A percentile compares a stretch with the other conserved stretches of the same genome.
Conservation (phyloP, 306 rosid species). For the Prunus mume region DNA sequence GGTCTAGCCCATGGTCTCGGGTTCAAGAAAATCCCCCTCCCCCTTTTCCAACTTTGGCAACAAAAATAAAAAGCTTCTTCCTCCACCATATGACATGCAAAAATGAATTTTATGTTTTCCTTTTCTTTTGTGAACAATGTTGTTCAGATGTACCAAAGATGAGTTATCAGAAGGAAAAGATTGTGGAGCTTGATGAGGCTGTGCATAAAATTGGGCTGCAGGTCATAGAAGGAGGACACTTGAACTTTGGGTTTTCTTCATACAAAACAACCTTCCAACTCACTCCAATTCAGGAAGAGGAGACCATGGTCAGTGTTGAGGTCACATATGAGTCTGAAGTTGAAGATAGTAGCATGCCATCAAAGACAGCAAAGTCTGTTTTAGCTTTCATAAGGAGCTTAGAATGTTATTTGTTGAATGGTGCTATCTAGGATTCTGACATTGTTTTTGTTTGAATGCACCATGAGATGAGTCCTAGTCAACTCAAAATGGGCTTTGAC, state of each 20-base stretch:
- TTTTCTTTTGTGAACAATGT: background rate
- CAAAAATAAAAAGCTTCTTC: too few species aligned
- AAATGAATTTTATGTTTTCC: background rate
- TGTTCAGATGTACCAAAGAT: conserved; percentile 15
- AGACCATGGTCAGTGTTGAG: conserved; percentile 48
- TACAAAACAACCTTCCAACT: conserved; percentile 50
- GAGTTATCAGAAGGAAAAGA: conserved; percentile 50
- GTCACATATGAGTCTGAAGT: conserved; percentile 42
- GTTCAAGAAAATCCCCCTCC: too few species aligned
- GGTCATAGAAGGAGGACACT: conserved; percentile 56
- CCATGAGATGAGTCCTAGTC: background rate
- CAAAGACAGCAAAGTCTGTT: conserved; percentile 31
- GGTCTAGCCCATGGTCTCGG: too few species aligned
- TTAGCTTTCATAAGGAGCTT: conserved; percentile 35
- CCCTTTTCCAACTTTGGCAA: too few species aligned
- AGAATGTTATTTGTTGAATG: conserved; percentile 38
- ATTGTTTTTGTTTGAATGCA: too few species aligned
- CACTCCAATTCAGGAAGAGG: conserved; percentile 20
- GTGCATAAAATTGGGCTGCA: conserved; percentile 46
- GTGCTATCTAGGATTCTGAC: background rate
- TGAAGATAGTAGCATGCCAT: conserved; percentile 29
- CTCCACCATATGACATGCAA: too few species aligned
- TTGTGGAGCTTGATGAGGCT: conserved; percentile 48
- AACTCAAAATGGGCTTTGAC: background rate
- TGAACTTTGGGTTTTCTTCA: conserved; percentile 49